Evolutionary conservation across 2,329 filamentous ascomycete species (phyloP).

Genomic region (Aspergillus costaricaensis): DNA sequence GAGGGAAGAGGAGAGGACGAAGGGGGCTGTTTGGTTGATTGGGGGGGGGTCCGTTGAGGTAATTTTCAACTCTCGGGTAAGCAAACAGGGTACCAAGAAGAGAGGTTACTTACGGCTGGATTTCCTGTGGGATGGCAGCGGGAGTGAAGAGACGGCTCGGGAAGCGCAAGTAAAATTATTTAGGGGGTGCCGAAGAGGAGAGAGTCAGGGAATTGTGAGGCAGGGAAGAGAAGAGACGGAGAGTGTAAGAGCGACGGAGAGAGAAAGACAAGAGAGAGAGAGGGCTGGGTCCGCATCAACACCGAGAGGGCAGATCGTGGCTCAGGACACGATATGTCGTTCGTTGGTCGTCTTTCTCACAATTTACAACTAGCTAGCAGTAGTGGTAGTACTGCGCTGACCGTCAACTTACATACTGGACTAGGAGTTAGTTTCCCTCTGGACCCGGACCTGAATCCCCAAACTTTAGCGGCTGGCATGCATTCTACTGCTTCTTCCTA

Average conservation of each 20-base stretch:
- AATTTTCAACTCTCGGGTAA: constrained; percentile 4
- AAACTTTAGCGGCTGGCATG: constrained; percentile 8
- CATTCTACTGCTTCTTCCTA: not conserved
- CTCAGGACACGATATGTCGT: constrained; percentile 1
- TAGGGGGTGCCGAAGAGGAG: not conserved
- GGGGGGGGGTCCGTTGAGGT: constrained; percentile 14
- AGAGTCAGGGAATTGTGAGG: not conserved
- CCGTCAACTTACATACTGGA: not conserved
- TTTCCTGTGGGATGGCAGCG: constrained; percentile 4
- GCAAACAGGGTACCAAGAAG: not conserved
- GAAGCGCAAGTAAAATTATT: constrained; percentile 6
- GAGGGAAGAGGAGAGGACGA: constrained; percentile 16
- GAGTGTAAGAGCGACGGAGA: not conserved
- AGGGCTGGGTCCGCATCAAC: not conserved
- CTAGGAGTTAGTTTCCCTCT: not conserved
- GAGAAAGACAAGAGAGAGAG: not conserved
- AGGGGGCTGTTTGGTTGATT: constrained; percentile 25
- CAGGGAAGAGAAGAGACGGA: not conserved
- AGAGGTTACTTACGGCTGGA: not conserved
- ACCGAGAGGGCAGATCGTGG: constrained; percentile 11
- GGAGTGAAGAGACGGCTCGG: constrained; percentile 1
- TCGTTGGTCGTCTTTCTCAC: not conserved
- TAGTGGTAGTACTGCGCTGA: not conserved
- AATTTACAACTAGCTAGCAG: not conserved
- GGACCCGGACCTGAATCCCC: constrained; percentile 3